Percentiles rank a stretch among this genome's conserved stretches.
These are phyloP conservation scores for Umbellularia californica DNA, from an alignment of 164 flowering plant genomes.

Conservation along the genomic window DNA sequence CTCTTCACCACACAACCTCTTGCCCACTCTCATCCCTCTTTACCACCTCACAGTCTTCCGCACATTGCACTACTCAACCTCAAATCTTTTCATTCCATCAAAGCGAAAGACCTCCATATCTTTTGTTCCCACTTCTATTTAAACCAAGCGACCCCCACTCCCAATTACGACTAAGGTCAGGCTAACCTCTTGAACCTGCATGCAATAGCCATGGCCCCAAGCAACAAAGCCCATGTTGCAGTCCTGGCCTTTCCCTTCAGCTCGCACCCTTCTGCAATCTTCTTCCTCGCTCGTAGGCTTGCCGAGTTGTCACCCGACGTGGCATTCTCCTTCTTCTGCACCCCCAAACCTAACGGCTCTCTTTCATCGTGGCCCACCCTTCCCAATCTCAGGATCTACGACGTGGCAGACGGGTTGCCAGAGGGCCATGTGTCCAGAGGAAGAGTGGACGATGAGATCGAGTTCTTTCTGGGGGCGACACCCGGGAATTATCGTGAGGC, in stretches of 20 bases:
- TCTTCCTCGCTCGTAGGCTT: slow-evolving; percentile 27
- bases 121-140: too few relatives aligned
- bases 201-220: background rate
- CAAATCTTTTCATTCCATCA: too few relatives aligned
- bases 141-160: too few relatives aligned
- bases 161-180: too few relatives aligned
- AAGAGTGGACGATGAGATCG: slow-evolving; percentile 18
- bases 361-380: background rate
- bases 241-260: slow-evolving; percentile 21
- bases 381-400: slow-evolving; percentile 18
- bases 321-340: slow-evolving; percentile 51
- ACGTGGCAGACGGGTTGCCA: slow-evolving; percentile 32
- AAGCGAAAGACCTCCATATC: too few relatives aligned
- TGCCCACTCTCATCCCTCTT: too few relatives aligned
- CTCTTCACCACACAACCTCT: too few relatives aligned
- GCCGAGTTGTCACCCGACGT: slow-evolving; percentile 29
- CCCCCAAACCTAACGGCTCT: slow-evolving; percentile 27
- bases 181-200: too few relatives aligned
- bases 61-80: too few relatives aligned
- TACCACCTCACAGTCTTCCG: too few relatives aligned
- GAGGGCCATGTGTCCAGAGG: slow-evolving; percentile 18
- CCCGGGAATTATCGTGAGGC: slow-evolving; percentile 27
- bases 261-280: slow-evolving; percentile 45
- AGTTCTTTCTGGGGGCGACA: slow-evolving; percentile 29
- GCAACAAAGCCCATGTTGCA: slow-evolving; percentile 2